Evolutionary conservation across 495 filamentous ascomycete genomes (phyloP).

Genomic region (Cudoniella acicularis): DNA sequence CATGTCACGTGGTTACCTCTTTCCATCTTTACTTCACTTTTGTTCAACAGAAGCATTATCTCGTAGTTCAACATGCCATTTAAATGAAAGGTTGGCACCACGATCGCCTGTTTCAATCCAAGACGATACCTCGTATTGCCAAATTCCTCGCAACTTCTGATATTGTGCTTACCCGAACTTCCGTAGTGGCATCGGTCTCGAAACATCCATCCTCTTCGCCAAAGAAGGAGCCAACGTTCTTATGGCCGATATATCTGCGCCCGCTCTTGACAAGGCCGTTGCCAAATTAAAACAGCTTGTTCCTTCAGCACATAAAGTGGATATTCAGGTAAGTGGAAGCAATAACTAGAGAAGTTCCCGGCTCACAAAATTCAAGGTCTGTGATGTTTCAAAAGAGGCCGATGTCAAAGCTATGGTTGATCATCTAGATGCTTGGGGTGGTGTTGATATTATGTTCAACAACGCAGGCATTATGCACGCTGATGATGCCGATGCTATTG

Average conservation of each 20-base stretch:
- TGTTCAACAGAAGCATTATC: too few species aligned
- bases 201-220: slow-evolving; percentile 88
- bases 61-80: too few species aligned
- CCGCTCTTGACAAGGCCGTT: slow-evolving; percentile 66
- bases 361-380: slow-evolving; percentile 33
- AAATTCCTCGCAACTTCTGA: too few species aligned
- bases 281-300: slow-evolving; percentile 69
- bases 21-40: too few species aligned
- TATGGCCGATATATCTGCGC: slow-evolving; percentile 76
- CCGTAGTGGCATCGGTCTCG: slow-evolving; percentile 85
- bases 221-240: slow-evolving; percentile 86
- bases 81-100: too few species aligned
- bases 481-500: slow-evolving; percentile 78
- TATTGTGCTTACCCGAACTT: background rate
- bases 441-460: slow-evolving; percentile 96
- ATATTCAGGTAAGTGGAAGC: slow-evolving; percentile 44
- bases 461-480: slow-evolving; percentile 98
- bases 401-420: slow-evolving; percentile 70
- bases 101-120: background rate
- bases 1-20: too few species aligned
- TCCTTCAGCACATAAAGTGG: slow-evolving; percentile 56
- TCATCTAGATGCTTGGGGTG: slow-evolving; percentile 76
- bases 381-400: slow-evolving; percentile 66
- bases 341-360: background rate
- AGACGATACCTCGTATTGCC: too few species aligned